These are phyloP conservation scores for Fusarium burgessii DNA, from an alignment of 2,329 filamentous ascomycete genomes.

Conservation along the genomic window DNA sequence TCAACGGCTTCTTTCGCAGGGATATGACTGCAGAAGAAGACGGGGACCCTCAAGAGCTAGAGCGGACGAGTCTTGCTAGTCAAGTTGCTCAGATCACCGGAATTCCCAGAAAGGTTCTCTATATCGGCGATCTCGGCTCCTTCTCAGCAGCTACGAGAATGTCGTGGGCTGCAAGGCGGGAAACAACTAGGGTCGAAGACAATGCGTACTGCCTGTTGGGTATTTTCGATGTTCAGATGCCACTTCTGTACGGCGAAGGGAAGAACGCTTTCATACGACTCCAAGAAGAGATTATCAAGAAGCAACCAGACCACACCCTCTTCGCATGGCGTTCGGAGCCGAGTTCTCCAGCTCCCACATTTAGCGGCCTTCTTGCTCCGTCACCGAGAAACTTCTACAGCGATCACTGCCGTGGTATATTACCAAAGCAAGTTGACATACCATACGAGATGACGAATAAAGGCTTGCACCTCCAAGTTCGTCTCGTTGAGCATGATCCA, in stretches of 20 bases:
- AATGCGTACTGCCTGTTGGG: constrained; percentile 48
- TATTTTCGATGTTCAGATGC: constrained; percentile 49
- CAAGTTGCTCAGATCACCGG: constrained; percentile 40
- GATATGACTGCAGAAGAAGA: background rate
- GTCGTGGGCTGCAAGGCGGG: constrained; percentile 45
- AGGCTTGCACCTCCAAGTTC: constrained; percentile 9
- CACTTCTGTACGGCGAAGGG: constrained; percentile 48
- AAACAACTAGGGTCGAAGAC: constrained; percentile 45
- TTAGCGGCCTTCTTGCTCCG: constrained; percentile 21
- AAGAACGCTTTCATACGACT: constrained; percentile 40
- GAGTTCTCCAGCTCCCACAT: background rate
- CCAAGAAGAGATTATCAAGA: constrained; percentile 41
- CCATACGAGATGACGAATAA: constrained; percentile 27
- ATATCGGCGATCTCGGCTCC: constrained; percentile 9
- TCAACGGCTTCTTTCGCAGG: constrained; percentile 1
- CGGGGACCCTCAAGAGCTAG: background rate
- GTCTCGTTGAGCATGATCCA: background rate
- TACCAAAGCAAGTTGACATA: background rate
- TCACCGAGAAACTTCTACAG: background rate
- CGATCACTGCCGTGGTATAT: background rate
- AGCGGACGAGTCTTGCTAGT: background rate
- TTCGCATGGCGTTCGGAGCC: constrained; percentile 9
- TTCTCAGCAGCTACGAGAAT: constrained; percentile 38
- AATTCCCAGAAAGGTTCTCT: constrained; percentile 33
- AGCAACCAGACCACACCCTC: constrained; percentile 3